Evolutionary conservation across 2,329 filamentous ascomycete species (phyloP).

Genomic region (Diplodia sapinea): DNA sequence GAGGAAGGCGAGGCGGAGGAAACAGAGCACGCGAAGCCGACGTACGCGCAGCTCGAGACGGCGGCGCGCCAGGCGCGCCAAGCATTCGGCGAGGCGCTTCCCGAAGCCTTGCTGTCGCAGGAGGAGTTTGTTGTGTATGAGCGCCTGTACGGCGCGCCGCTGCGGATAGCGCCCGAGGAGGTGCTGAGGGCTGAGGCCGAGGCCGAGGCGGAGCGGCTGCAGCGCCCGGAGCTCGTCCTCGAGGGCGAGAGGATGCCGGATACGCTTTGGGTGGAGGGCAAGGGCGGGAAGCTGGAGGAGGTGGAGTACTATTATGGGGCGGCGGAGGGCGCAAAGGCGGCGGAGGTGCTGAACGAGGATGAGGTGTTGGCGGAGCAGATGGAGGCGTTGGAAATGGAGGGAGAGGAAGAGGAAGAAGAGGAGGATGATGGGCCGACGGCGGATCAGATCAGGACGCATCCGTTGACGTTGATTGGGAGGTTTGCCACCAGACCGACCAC

Average conservation of each 20-base stretch:
- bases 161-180: slow-evolving; percentile 66
- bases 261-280: slow-evolving; percentile 60
- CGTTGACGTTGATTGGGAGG: slow-evolving; percentile 73
- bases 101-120: slow-evolving; percentile 70
- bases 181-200: slow-evolving; percentile 35
- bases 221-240: slow-evolving; percentile 47
- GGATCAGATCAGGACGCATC: slow-evolving; percentile 66
- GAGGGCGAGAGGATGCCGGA: slow-evolving; percentile 51
- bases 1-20: not conserved
- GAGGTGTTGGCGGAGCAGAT: slow-evolving; percentile 37
- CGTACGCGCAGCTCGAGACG: slow-evolving; percentile 59
- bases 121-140: slow-evolving; percentile 79
- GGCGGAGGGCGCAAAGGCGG: slow-evolving; percentile 44
- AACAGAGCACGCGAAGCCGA: not conserved
- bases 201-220: slow-evolving; percentile 33
- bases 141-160: slow-evolving; percentile 77
- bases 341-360: slow-evolving; percentile 46
- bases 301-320: slow-evolving; percentile 54
- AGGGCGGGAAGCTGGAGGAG: slow-evolving; percentile 67
- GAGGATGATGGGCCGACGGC: slow-evolving; percentile 33
- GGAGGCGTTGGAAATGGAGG: slow-evolving; percentile 40
- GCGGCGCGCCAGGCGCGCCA: slow-evolving; percentile 74
- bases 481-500: slow-evolving; percentile 77
- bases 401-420: slow-evolving; percentile 40
- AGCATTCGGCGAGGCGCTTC: slow-evolving; percentile 77